phyloP scores from a whole-genome alignment of 306 rosid species.

The Cucurbita ficifolia region DNA sequence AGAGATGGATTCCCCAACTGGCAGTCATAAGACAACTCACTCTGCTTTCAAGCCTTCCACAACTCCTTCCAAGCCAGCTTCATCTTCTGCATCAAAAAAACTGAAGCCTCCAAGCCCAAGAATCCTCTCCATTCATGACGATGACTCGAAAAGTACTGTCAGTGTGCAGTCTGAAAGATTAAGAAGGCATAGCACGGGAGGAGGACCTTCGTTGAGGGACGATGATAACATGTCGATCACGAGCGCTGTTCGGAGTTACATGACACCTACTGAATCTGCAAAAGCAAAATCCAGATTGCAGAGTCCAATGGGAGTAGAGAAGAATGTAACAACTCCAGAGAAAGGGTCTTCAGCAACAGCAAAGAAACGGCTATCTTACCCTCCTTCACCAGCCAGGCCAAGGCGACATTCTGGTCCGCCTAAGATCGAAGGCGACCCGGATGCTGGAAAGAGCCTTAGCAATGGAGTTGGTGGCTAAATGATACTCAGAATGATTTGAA shows the following conservation, averaged over 20 bases:
- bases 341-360: conserved; percentile 21
- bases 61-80: conserved; percentile 55
- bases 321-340: conserved; percentile 24
- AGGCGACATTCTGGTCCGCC: conserved; percentile 43
- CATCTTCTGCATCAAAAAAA: conserved; percentile 22
- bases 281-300: conserved; percentile 45
- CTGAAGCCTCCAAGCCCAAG: conserved; percentile 60
- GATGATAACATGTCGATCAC: conserved; percentile 41
- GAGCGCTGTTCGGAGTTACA: conserved; percentile 71
- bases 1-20: conserved; percentile 66
- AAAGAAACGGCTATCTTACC: conserved; percentile 45
- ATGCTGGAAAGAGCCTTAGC: conserved; percentile 27
- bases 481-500: not conserved
- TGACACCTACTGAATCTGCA: conserved; percentile 92
- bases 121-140: conserved; percentile 40
- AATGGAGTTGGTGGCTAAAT: conserved; percentile 24
- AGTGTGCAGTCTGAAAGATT: conserved; percentile 60
- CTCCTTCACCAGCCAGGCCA: conserved; percentile 23
- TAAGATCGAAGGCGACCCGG: conserved; percentile 35
- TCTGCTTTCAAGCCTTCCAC: conserved; percentile 39
- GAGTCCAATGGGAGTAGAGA: conserved; percentile 16
- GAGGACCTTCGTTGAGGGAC: conserved; percentile 51
- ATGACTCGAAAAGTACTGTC: conserved; percentile 54
- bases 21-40: conserved; percentile 43
- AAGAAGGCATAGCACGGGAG: conserved; percentile 79